phyloP scores from a whole-genome alignment of 1,284 basidiomycete genomes.

The Cutaneotrichosporon sp. region DNA sequence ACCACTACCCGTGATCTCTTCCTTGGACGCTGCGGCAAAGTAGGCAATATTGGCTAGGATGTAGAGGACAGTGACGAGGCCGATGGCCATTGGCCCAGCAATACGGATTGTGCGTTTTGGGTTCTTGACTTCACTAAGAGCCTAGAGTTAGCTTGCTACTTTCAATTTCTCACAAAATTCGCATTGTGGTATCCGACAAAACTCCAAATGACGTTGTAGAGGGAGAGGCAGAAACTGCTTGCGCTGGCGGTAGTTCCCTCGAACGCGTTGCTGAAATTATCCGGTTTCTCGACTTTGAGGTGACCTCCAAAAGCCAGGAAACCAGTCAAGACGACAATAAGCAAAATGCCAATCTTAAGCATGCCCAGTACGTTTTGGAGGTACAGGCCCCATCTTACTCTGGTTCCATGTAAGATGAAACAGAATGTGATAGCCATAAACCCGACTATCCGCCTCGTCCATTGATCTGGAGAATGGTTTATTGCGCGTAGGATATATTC shows the following conservation, averaged over 20 bases:
- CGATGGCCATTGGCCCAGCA: constrained; percentile 33
- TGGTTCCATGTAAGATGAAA: background rate
- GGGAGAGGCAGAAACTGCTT: constrained; percentile 54
- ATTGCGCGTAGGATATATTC: constrained; percentile 31
- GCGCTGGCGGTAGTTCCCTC: constrained; percentile 54
- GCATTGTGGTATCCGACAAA: constrained; percentile 55
- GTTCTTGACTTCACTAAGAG: constrained; percentile 55
- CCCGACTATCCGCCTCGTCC: constrained; percentile 26
- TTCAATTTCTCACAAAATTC: background rate
- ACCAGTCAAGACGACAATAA: constrained; percentile 54
- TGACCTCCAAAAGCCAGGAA: constrained; percentile 57
- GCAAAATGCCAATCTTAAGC: background rate
- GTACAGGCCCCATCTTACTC: background rate
- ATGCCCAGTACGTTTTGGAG: constrained; percentile 5
- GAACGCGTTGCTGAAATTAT: constrained; percentile 59
- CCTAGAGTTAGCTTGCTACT: constrained; percentile 47
- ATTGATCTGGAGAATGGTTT: constrained; percentile 21
- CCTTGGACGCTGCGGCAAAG: constrained; percentile 50
- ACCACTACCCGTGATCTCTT: constrained; percentile 39
- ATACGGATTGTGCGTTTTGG: constrained; percentile 41
- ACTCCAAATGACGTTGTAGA: constrained; percentile 31
- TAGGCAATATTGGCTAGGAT: constrained; percentile 48
- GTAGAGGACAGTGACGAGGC: constrained; percentile 40
- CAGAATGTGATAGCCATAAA: constrained; percentile 5
- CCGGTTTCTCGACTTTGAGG: constrained; percentile 52